Evolutionary conservation across 305 asterid species (phyloP).

Genomic region (Vinca major): DNA sequence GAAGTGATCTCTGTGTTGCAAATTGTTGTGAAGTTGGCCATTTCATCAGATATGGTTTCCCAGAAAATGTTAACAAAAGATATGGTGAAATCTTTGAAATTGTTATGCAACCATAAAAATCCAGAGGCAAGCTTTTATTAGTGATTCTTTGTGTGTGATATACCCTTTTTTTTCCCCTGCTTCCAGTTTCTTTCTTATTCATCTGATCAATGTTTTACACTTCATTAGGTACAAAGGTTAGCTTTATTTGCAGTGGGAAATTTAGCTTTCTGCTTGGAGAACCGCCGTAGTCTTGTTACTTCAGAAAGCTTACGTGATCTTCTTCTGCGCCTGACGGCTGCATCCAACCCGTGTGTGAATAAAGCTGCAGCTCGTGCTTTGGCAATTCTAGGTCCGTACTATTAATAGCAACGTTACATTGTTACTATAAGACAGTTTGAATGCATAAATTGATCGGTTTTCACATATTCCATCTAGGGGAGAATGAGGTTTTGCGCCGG

Average conservation of each 20-base stretch:
- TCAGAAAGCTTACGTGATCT: slow-evolving; percentile 95
- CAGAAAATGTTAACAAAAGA: slow-evolving; percentile 91
- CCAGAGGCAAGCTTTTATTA: slow-evolving; percentile 55
- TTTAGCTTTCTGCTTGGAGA: slow-evolving; percentile 89
- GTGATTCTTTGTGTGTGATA: slow-evolving; percentile 12
- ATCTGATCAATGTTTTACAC: slow-evolving; percentile 15
- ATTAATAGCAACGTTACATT: slow-evolving; percentile 2
- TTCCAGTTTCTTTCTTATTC: slow-evolving; percentile 13
- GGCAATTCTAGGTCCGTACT: slow-evolving; percentile 75
- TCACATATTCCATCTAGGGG: slow-evolving; percentile 46
- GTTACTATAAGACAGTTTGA: not conserved
- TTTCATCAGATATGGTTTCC: slow-evolving; percentile 79
- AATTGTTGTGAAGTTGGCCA: slow-evolving; percentile 78
- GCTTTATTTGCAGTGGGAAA: slow-evolving; percentile 89
- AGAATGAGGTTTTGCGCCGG: slow-evolving; percentile 90
- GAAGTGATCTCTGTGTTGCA: slow-evolving; percentile 89
- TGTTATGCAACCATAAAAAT: slow-evolving; percentile 75
- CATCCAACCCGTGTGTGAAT: slow-evolving; percentile 60
- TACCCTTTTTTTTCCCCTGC: slow-evolving; percentile 7
- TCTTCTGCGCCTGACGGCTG: slow-evolving; percentile 80
- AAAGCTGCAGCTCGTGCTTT: slow-evolving; percentile 98
- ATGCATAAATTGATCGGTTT: slow-evolving; percentile 15
- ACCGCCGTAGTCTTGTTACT: slow-evolving; percentile 72
- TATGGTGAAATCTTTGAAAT: slow-evolving; percentile 65
- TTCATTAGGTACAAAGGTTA: slow-evolving; percentile 75